phyloP scores from a whole-genome alignment of 2,329 filamentous ascomycete species.

The Helotiales sp. region DNA sequence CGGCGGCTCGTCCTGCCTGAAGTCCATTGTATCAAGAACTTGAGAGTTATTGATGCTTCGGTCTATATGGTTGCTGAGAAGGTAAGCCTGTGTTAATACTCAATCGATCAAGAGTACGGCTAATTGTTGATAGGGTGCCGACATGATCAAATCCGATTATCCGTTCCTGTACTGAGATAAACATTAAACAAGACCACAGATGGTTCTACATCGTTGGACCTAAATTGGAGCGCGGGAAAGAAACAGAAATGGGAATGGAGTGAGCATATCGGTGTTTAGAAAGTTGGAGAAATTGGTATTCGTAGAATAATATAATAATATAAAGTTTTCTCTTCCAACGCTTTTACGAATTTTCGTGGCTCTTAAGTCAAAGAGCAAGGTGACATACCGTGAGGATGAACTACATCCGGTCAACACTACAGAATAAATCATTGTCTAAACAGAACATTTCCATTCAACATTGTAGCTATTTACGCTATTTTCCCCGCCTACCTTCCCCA shows the following conservation, averaged over 20 bases:
- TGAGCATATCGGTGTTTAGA: too few species aligned
- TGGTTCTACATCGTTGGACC: too few species aligned
- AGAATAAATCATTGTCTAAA: not conserved
- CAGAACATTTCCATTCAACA: slow-evolving; percentile 6
- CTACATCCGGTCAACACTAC: not conserved
- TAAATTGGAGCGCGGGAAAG: too few species aligned
- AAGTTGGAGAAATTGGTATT: too few species aligned
- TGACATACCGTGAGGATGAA: not conserved
- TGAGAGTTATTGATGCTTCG: slow-evolving; percentile 61
- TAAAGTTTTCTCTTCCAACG: too few species aligned
- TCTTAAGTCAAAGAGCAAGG: too few species aligned
- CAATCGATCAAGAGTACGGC: not conserved
- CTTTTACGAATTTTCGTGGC: too few species aligned
- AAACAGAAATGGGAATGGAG: too few species aligned
- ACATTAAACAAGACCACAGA: too few species aligned
- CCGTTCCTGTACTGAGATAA: slow-evolving; percentile 40
- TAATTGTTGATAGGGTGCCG: slow-evolving; percentile 42
- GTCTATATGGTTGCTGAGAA: slow-evolving; percentile 67
- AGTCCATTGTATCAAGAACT: slow-evolving; percentile 60
- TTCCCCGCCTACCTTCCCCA: not conserved
- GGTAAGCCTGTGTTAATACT: slow-evolving; percentile 21
- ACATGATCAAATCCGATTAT: slow-evolving; percentile 53
- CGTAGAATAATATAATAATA: too few species aligned
- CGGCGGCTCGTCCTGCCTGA: slow-evolving; percentile 60
- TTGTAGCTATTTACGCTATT: slow-evolving; percentile 9